Percentiles rank a stretch among this genome's conserved stretches.
Evolutionary conservation across 1,139 yeast species (phyloP).

Genomic region (Magnusiomyces paraingens): DNA sequence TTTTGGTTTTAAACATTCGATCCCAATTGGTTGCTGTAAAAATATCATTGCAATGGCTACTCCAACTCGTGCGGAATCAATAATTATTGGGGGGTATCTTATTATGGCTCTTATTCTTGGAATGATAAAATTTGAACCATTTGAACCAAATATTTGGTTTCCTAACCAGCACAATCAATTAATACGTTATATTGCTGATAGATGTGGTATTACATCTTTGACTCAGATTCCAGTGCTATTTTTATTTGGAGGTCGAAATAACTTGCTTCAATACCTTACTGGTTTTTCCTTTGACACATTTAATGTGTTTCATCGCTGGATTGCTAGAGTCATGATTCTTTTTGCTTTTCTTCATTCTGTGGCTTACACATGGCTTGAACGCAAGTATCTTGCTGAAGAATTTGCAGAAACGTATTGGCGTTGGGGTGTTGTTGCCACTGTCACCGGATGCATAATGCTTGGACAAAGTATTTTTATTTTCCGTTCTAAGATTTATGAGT

Average conservation of each 20-base stretch:
- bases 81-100: conserved; percentile 21
- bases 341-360: conserved; percentile 36
- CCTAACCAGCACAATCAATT: neutral
- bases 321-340: conserved; percentile 43
- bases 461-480: conserved; percentile 44
- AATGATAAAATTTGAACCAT: conserved; percentile 12
- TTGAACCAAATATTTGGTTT: conserved; percentile 8
- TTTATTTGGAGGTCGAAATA: conserved; percentile 58
- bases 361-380: conserved; percentile 15
- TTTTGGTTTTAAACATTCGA: conserved; percentile 10
- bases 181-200: conserved; percentile 39
- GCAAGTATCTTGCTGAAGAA: conserved; percentile 6
- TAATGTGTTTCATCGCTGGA: conserved; percentile 56
- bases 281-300: conserved; percentile 57
- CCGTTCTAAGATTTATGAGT: conserved; percentile 56
- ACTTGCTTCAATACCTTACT: conserved; percentile 49
- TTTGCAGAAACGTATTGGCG: conserved; percentile 31
- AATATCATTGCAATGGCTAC: conserved; percentile 23
- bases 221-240: conserved; percentile 48
- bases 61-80: conserved; percentile 22
- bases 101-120: conserved; percentile 16
- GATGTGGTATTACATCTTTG: conserved; percentile 54
- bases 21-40: conserved; percentile 6
- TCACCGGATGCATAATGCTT: conserved; percentile 38
- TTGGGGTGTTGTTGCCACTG: conserved; percentile 51